A percentile compares a stretch with the other conserved stretches of the same genome.
These are phyloP conservation scores for Hirschfeldia incana DNA, from an alignment of 345 rosid species.

Conservation along the genomic window DNA sequence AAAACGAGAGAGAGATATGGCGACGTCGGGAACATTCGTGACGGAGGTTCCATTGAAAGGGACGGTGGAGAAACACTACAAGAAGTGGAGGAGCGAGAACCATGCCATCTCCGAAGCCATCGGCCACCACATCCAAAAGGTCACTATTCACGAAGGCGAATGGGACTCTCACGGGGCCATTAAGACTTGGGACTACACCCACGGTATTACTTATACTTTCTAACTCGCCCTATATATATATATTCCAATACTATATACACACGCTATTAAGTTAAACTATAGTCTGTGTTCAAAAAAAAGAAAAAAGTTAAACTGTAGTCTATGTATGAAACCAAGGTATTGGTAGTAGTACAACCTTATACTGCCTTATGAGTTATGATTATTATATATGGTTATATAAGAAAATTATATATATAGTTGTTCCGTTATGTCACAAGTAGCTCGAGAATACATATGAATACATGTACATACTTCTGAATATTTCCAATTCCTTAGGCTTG, in stretches of 20 bases:
- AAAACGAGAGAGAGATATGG: neutral
- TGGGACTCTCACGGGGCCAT: constrained; percentile 31
- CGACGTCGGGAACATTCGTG: constrained; percentile 24
- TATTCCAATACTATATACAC: no score
- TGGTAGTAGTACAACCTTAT: neutral
- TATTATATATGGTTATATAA: neutral
- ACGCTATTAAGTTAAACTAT: neutral
- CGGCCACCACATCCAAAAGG: neutral
- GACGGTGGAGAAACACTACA: neutral
- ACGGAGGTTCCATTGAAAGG: constrained; percentile 28
- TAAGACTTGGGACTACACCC: constrained; percentile 31
- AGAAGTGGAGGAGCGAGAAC: constrained; percentile 33
- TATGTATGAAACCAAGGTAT: neutral
- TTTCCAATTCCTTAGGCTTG: no score
- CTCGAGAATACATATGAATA: no score
- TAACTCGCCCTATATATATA: neutral
- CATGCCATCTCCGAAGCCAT: constrained; percentile 34
- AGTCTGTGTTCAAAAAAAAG: neutral
- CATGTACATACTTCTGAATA: no score
- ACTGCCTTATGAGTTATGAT: neutral
- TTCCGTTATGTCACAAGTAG: neutral
- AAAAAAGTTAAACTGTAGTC: neutral
- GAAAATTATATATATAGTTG: no score
- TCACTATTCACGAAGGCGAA: constrained; percentile 27
- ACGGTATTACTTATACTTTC: constrained; percentile 15